These are phyloP conservation scores for Epichloe bromicola DNA, from an alignment of 2,329 filamentous ascomycete genomes.

Conservation along the genomic window DNA sequence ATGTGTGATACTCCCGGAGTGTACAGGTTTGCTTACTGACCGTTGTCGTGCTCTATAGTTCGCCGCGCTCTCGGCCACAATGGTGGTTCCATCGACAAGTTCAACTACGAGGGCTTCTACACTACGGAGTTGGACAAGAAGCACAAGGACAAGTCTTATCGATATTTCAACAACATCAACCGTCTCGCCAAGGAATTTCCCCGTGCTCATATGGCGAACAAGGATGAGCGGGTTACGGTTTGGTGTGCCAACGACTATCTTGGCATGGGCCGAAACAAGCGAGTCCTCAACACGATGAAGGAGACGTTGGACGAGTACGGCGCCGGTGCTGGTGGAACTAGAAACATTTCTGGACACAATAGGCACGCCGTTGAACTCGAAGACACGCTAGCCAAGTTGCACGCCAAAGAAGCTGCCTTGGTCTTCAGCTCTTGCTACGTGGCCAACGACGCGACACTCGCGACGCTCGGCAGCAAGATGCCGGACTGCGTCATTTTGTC, in stretches of 20 bases:
- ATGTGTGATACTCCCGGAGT: background rate
- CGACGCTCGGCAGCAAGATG: constrained; percentile 91
- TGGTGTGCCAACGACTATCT: constrained; percentile 99
- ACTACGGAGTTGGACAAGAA: constrained; percentile 86
- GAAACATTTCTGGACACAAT: constrained; percentile 98
- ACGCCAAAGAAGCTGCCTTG: constrained; percentile 81
- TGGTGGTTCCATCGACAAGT: constrained; percentile 37
- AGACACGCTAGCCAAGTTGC: constrained; percentile 68
- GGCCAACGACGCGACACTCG: constrained; percentile 91
- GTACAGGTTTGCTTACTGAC: background rate
- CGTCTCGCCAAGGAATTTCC: constrained; percentile 93
- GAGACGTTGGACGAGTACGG: constrained; percentile 89
- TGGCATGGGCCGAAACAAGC: constrained; percentile 85
- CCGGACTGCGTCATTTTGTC: constrained; percentile 96
- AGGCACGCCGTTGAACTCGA: constrained; percentile 83
- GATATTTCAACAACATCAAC: constrained; percentile 99
- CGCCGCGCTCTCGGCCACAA: constrained; percentile 1
- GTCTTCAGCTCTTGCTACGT: constrained; percentile 98
- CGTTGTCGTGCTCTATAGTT: background rate
- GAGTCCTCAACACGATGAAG: constrained; percentile 86
- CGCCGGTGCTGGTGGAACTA: constrained; percentile 84
- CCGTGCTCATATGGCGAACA: constrained; percentile 75
- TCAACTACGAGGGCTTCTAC: constrained; percentile 90
- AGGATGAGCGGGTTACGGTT: constrained; percentile 80
- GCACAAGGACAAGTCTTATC: constrained; percentile 98